Conservation (phyloP, 345 rosid species). For the Eucalyptus tenuipes region DNA sequence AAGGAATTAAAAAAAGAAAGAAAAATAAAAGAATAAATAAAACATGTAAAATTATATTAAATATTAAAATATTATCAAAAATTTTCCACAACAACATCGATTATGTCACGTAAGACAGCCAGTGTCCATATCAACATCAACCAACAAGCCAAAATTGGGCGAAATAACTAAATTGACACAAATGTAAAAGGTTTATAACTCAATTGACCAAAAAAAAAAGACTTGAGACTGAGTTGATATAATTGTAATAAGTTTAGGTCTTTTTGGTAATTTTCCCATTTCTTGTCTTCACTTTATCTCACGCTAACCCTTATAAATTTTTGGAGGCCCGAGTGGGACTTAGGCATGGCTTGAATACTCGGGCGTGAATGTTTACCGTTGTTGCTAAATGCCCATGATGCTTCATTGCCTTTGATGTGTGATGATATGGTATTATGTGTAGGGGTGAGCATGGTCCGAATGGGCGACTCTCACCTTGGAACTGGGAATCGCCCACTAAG, state of each 20-base stretch:
- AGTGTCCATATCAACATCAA: fast-evolving
- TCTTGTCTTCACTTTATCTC: background rate
- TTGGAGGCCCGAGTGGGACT: background rate
- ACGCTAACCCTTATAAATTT: background rate
- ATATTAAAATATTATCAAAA: no score
- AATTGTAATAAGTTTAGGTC: no score
- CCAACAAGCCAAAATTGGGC: no score
- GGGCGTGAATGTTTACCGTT: background rate
- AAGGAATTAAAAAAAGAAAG: no score
- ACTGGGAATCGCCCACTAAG: no score
- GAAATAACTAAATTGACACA: background rate
- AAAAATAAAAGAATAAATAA: no score
- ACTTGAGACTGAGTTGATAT: background rate
- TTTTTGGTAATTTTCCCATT: no score
- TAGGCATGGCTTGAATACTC: background rate
- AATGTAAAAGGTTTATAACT: no score
- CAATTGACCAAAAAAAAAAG: no score
- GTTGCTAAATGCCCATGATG: background rate
- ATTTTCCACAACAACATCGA: fast-evolving
- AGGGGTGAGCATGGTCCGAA: no score
- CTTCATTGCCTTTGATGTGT: background rate
- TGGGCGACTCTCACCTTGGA: no score
- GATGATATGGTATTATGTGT: background rate
- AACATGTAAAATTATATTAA: no score
- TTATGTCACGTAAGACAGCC: fast-evolving